A percentile compares a stretch with the other conserved stretches of the same genome.
Evolutionary conservation across 345 rosid species (phyloP).

Genomic region (Excoecaria cochinchinensis): DNA sequence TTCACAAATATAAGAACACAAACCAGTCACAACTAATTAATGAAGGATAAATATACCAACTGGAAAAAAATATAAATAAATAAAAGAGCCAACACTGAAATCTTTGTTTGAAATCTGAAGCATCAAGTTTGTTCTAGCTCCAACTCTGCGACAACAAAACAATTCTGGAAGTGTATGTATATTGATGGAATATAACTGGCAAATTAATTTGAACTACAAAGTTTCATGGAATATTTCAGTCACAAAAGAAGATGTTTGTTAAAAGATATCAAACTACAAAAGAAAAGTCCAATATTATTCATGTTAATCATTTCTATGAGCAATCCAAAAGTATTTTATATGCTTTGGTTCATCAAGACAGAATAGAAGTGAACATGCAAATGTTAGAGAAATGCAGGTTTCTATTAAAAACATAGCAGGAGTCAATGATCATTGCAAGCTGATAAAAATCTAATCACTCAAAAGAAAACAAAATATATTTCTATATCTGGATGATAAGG

Average conservation of each 20-base stretch:
- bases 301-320: too few species aligned
- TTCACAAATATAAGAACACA: too few species aligned
- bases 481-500: not conserved
- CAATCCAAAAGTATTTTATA: not conserved
- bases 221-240: not conserved
- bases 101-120: not conserved
- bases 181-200: not conserved
- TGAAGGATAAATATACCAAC: constrained; percentile 1
- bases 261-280: not conserved
- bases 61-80: not conserved
- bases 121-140: too few species aligned
- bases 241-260: not conserved
- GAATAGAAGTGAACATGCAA: not conserved
- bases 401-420: too few species aligned
- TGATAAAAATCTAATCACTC: not conserved
- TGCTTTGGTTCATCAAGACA: not conserved
- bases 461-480: not conserved
- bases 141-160: not conserved
- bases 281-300: not conserved
- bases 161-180: not conserved
- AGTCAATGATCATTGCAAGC: not conserved
- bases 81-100: not conserved
- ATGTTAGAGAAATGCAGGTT: not conserved
- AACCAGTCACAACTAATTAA: not conserved
- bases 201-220: not conserved